Base-by-base conservation (phyloP, 2,329 filamentous ascomycete genomes). In the Davidsoniella australis region DNA sequence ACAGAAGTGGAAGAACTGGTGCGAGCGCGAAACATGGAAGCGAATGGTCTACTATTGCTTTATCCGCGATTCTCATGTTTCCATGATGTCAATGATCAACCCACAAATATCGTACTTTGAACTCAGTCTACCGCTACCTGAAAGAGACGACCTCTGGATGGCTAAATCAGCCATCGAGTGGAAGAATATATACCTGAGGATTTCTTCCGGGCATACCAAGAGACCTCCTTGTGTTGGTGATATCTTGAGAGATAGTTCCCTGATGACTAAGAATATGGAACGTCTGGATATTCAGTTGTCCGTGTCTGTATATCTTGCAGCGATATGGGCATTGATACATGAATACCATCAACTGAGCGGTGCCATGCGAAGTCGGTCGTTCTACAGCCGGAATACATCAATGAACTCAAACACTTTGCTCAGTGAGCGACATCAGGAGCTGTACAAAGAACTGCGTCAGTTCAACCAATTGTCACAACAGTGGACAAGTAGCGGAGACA, bases 21-120 rank as follows among this genome's bases (percentile, higher is more conserved):
- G 74, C 12, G 67, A 75, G 43, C 66, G 73, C 52, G 80, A 85
- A 57, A 77, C 75, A 2, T 82, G 75, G 64, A 82, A 83, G 58
- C 71, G 73, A 36, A 71, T 86, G 2, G 73, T 75, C 2, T 78
- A 81, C 52, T 76, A 80, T 57, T 64, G 75, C 12, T 81, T 81
- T 55, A 62, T 80, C 4, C 71, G 78, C 50, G 81, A 85, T 56
- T 69, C 77, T 0, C 77, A 83, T 53, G 69, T 73, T 3, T 82
- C 81, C 2, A 80, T 85, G 65, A 75, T 76, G 1, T 68, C 81
- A 3, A 66, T 82, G 48, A 76, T 73, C 18, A 78, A 73, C 52
- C 77, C 79, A 0, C 64, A 76, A 17, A 75, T 85, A 55, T 81
- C 80, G 0, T 85, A 83, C 56, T 70, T 78, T 0, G 82, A 85